phyloP scores from a whole-genome alignment of 345 rosid species.

The Isatis tinctoria region DNA sequence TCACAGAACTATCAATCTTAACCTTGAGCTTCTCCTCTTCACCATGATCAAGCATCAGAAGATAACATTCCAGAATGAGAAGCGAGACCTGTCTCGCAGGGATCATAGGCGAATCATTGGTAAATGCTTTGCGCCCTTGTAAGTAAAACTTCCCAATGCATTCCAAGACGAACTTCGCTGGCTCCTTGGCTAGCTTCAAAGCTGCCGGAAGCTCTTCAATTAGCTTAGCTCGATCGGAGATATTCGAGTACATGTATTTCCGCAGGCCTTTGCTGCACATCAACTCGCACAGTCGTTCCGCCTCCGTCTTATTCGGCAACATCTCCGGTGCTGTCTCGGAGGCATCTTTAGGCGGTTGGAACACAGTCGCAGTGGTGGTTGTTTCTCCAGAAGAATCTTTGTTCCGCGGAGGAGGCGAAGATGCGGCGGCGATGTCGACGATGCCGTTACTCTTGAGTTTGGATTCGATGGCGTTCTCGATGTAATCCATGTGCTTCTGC shows the following conservation, averaged over 20 bases:
- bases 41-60: constrained; percentile 28
- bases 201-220: constrained; percentile 53
- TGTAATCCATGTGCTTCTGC: constrained; percentile 46
- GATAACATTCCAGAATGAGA: constrained; percentile 52
- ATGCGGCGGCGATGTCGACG: neutral
- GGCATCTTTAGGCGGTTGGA: neutral
- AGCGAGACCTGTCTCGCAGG: constrained; percentile 51
- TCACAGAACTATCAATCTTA: constrained; percentile 14
- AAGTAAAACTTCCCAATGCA: constrained; percentile 62
- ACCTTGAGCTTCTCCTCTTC: constrained; percentile 7
- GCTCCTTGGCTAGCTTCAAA: constrained; percentile 46
- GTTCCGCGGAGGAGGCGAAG: neutral
- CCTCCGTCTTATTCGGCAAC: neutral
- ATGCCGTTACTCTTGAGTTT: constrained; percentile 21
- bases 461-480: constrained; percentile 40
- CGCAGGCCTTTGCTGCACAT: constrained; percentile 60
- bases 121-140: constrained; percentile 54
- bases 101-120: constrained; percentile 43
- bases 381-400: neutral
- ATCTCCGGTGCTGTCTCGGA: neutral
- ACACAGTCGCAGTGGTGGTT: neutral
- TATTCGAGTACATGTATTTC: constrained; percentile 36
- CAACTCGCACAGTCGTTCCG: constrained; percentile 32
- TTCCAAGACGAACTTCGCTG: constrained; percentile 66
- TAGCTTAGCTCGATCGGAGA: constrained; percentile 38